Conservation (phyloP, 495 filamentous ascomycete genomes). For the Neurospora sp. region DNA sequence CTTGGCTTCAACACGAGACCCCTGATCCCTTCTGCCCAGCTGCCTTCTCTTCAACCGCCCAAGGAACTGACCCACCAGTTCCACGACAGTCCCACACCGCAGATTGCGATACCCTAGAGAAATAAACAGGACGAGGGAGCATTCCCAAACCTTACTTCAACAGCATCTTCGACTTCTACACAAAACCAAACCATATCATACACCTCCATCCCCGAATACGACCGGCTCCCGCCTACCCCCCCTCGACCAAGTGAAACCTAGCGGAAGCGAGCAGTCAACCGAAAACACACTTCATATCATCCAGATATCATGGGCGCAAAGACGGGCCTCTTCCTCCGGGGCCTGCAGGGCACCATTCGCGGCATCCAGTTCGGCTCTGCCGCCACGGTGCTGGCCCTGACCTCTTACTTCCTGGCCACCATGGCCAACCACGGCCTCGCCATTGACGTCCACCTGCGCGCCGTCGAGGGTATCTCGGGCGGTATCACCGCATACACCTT, state of each 20-base stretch:
- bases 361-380: constrained; percentile 60
- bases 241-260: neutral
- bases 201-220: neutral
- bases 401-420: constrained; percentile 61
- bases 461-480: constrained; percentile 75
- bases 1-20: neutral
- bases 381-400: constrained; percentile 66
- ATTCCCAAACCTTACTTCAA: neutral
- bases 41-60: neutral
- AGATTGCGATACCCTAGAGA: neutral
- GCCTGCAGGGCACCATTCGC: constrained; percentile 53
- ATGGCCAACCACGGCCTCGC: constrained; percentile 46
- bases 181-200: neutral
- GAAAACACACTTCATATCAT: neutral
- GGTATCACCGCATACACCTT: constrained; percentile 61
- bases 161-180: neutral
- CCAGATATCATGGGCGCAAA: constrained; percentile 25
- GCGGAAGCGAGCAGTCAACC: neutral
- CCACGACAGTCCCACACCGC: neutral
- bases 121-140: neutral
- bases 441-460: constrained; percentile 56
- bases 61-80: neutral
- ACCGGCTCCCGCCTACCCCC: neutral
- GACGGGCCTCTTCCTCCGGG: constrained; percentile 48
- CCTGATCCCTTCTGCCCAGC: neutral